A percentile compares a stretch with the other conserved stretches of the same genome.
These are phyloP conservation scores for Arthroderma sp. DNA, from an alignment of 2,329 filamentous ascomycete genomes.

Conservation along the genomic window DNA sequence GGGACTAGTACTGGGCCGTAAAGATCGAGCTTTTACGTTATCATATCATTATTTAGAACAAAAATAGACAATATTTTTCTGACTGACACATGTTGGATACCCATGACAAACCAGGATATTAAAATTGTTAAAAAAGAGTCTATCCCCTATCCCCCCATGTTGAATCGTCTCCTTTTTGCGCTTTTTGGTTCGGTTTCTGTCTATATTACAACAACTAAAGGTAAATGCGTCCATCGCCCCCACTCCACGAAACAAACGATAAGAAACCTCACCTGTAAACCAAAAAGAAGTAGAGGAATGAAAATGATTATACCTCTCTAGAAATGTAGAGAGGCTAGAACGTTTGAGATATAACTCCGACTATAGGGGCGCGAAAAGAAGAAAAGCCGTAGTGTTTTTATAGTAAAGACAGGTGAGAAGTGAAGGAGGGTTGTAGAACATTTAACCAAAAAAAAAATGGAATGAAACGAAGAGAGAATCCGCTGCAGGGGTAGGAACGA, in stretches of 20 bases:
- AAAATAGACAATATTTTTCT: too few relatives aligned
- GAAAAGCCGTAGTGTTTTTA: not conserved
- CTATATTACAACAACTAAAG: slow-evolving; percentile 2
- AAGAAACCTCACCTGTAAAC: slow-evolving; percentile 2
- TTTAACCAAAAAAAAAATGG: not conserved
- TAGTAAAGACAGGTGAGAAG: slow-evolving; percentile 7
- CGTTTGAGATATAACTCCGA: not conserved
- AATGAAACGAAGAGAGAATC: not conserved
- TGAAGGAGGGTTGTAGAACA: not conserved
- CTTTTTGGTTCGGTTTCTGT: slow-evolving; percentile 3
- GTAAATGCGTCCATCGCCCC: not conserved
- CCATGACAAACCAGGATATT: not conserved
- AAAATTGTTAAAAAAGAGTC: not conserved
- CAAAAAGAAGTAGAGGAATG: not conserved
- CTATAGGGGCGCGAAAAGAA: not conserved
- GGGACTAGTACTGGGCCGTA: not conserved
- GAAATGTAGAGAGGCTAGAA: slow-evolving; percentile 1
- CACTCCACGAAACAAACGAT: not conserved
- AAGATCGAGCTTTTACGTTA: not conserved
- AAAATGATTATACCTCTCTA: not conserved
- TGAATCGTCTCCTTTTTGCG: slow-evolving; percentile 3
- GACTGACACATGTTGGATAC: too few relatives aligned
- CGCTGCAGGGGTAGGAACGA: not conserved
- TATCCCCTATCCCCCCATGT: not conserved
- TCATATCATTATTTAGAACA: too few relatives aligned